Evolutionary conservation across 495 filamentous ascomycete genomes (phyloP).

Genomic region (Annulohypoxylon nitens): DNA sequence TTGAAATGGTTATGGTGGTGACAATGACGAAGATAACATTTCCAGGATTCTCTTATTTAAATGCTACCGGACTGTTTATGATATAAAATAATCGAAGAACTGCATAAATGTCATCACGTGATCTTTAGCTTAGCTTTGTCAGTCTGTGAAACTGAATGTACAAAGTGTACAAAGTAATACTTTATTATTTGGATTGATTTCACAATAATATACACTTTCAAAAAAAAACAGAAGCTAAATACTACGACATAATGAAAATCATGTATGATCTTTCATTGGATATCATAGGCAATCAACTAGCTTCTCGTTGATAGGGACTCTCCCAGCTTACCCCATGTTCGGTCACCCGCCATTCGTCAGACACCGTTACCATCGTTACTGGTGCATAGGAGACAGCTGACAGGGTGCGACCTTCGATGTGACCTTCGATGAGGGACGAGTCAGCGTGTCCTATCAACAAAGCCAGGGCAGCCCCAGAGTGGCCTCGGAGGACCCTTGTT

Average conservation of each 20-base stretch:
- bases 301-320: background rate
- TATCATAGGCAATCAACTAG: background rate
- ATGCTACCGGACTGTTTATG: too few species aligned
- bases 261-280: background rate
- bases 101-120: too few species aligned
- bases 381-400: too few species aligned
- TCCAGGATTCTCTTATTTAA: too few species aligned
- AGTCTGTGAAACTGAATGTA: too few species aligned
- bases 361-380: background rate
- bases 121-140: too few species aligned
- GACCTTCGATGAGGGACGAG: constrained; percentile 26
- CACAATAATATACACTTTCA: background rate
- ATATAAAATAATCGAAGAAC: too few species aligned
- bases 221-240: background rate
- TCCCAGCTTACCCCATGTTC: constrained; percentile 20
- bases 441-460: constrained; percentile 10
- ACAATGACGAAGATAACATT: too few species aligned
- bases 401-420: constrained; percentile 25
- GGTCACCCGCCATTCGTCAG: background rate
- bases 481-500: constrained; percentile 30
- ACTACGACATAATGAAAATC: background rate
- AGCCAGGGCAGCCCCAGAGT: background rate
- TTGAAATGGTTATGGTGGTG: too few species aligned
- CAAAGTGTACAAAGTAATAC: too few species aligned
- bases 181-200: background rate